phyloP scores from a whole-genome alignment of 768 basidiomycete species.

The Russula sp. region DNA sequence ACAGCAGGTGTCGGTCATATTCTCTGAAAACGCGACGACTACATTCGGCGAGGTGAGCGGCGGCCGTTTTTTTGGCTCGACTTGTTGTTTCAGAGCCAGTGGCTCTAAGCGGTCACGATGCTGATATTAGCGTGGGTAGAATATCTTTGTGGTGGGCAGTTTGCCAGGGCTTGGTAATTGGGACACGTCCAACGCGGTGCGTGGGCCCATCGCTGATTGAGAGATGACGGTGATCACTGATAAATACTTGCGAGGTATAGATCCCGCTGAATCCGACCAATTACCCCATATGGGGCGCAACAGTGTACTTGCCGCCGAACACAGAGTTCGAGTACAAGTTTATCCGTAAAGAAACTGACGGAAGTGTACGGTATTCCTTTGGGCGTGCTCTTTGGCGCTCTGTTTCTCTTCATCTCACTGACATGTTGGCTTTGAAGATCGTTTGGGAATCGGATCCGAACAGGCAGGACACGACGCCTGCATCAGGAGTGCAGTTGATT shows the following conservation, averaged over 20 bases:
- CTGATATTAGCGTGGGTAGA: conserved; percentile 38
- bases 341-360: conserved; percentile 52
- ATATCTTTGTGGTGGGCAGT: conserved; percentile 59
- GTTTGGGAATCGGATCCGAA: conserved; percentile 65
- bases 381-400: background rate
- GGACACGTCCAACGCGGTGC: conserved; percentile 49
- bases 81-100: background rate
- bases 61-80: background rate
- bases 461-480: conserved; percentile 44
- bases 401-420: conserved; percentile 27
- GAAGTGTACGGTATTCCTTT: conserved; percentile 38
- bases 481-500: conserved; percentile 37
- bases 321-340: conserved; percentile 59
- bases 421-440: conserved; percentile 31
- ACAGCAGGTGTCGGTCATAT: conserved; percentile 31
- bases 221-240: background rate
- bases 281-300: conserved; percentile 56
- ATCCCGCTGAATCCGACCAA: conserved; percentile 50
- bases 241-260: conserved; percentile 34
- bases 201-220: background rate
- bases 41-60: conserved; percentile 53
- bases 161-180: conserved; percentile 54
- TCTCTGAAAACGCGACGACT: conserved; percentile 55
- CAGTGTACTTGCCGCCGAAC: conserved; percentile 48
- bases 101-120: background rate